Evolutionary conservation across 2,329 filamentous ascomycete species (phyloP).

Genomic region (Clarireedia paspali): DNA sequence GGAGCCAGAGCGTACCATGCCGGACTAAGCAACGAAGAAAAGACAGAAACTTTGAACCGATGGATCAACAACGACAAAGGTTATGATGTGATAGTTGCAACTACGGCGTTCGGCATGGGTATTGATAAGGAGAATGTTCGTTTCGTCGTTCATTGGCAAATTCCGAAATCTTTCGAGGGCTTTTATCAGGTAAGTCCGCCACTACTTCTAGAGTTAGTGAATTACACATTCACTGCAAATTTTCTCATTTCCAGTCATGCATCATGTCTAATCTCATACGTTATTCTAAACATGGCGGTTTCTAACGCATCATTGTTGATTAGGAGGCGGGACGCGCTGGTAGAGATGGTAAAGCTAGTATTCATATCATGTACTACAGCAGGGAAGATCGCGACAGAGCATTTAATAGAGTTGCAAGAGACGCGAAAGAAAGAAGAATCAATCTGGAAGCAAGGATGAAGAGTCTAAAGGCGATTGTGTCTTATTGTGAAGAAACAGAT

Average conservation of each 20-base stretch:
- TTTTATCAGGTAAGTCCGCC: constrained; percentile 60
- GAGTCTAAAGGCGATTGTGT: constrained; percentile 61
- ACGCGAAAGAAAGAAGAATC: constrained; percentile 34
- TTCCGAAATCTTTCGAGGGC: constrained; percentile 90
- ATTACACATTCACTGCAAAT: too few relatives aligned
- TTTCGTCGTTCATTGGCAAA: constrained; percentile 90
- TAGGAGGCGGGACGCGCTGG: constrained; percentile 81
- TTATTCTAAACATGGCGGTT: too few relatives aligned
- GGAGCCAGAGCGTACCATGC: constrained; percentile 69
- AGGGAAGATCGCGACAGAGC: constrained; percentile 77
- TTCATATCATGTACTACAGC: constrained; percentile 87
- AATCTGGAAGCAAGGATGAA: constrained; percentile 46
- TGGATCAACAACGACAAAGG: constrained; percentile 69
- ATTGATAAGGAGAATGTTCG: constrained; percentile 94
- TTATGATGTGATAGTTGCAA: constrained; percentile 90
- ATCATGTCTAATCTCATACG: too few relatives aligned
- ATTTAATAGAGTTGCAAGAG: constrained; percentile 44
- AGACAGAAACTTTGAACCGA: constrained; percentile 60
- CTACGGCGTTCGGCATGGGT: constrained; percentile 95
- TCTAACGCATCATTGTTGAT: too few relatives aligned
- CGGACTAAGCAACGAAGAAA: constrained; percentile 57
- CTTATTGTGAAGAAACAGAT: constrained; percentile 72
- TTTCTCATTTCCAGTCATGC: too few relatives aligned
- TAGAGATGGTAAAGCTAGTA: constrained; percentile 77
- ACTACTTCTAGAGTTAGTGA: too few relatives aligned